phyloP scores from a whole-genome alignment of 2,329 filamentous ascomycete species.

The Fusarium circinatum region DNA sequence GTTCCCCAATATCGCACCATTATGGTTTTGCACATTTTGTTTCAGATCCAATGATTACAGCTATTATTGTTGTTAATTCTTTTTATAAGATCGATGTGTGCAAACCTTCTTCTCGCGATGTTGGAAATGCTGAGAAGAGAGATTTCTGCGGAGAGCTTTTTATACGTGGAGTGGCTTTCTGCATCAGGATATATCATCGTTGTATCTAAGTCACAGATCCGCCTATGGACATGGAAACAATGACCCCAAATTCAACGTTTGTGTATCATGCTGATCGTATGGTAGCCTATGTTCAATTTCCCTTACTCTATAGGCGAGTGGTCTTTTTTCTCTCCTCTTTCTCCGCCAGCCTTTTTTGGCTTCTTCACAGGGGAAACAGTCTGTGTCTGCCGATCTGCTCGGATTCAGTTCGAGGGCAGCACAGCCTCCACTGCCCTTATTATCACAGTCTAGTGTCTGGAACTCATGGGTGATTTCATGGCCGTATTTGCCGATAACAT shows the following conservation, averaged over 20 bases:
- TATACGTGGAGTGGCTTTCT: background rate
- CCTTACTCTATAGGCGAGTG: background rate
- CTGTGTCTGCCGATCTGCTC: background rate
- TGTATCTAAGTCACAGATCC: background rate
- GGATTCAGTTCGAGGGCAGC: background rate
- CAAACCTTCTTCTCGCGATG: rapidly evolving
- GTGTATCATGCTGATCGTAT: rapidly evolving
- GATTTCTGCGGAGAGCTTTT: background rate
- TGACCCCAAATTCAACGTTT: rapidly evolving
- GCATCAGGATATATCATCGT: background rate
- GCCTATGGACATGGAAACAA: background rate
- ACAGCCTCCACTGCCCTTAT: background rate
- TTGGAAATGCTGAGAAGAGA: too few species aligned
- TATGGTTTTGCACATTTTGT: background rate
- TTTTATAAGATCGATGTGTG: rapidly evolving
- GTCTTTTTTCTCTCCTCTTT: too few species aligned
- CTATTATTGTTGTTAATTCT: rapidly evolving
- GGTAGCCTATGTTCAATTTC: rapidly evolving
- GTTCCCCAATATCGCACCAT: background rate
- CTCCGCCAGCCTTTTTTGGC: background rate
- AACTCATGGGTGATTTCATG: background rate
- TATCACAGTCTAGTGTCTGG: background rate
- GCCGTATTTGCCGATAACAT: background rate
- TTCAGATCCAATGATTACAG: rapidly evolving
- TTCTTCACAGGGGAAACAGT: background rate